phyloP scores from a whole-genome alignment of 2,329 filamentous ascomycete genomes.

The Parastagonospora nodorum region DNA sequence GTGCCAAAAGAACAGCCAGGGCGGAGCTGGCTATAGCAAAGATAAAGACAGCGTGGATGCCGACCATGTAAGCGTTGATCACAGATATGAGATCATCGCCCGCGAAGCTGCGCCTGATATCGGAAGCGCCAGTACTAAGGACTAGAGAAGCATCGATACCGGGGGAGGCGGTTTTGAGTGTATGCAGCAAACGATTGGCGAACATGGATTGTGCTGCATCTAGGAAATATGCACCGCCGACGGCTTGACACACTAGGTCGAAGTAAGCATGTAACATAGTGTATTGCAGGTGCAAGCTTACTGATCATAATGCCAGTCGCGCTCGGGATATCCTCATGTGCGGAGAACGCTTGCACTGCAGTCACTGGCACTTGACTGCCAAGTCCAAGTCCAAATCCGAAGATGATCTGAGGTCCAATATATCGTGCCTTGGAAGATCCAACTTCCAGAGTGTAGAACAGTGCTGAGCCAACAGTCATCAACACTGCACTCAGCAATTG shows the following conservation, averaged over 20 bases:
- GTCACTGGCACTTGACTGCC: conserved; percentile 49
- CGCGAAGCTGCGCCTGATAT: no score
- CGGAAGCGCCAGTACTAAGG: no score
- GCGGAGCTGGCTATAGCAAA: no score
- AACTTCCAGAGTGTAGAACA: conserved; percentile 44
- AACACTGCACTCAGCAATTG: neutral
- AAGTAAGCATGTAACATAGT: neutral
- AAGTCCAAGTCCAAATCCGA: conserved; percentile 43
- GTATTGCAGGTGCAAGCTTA: neutral
- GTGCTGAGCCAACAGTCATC: conserved; percentile 35
- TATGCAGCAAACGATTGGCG: neutral
- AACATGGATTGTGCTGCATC: neutral
- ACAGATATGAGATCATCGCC: no score
- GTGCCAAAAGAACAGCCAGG: no score
- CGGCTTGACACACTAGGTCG: neutral
- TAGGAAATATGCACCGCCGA: neutral
- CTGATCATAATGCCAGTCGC: conserved; percentile 1
- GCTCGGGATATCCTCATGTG: neutral
- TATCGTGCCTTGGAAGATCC: conserved; percentile 25
- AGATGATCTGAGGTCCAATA: conserved; percentile 30
- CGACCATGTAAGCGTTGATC: no score
- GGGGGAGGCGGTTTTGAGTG: no score
- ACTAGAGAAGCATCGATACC: no score
- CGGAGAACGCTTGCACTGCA: conserved; percentile 34
- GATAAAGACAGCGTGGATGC: no score